Evolutionary conservation across 352 stramenopile genomes (phyloP), one percentile per base, ranked within the genome.

Genomic region (Globisporangium spinosum): DNA sequence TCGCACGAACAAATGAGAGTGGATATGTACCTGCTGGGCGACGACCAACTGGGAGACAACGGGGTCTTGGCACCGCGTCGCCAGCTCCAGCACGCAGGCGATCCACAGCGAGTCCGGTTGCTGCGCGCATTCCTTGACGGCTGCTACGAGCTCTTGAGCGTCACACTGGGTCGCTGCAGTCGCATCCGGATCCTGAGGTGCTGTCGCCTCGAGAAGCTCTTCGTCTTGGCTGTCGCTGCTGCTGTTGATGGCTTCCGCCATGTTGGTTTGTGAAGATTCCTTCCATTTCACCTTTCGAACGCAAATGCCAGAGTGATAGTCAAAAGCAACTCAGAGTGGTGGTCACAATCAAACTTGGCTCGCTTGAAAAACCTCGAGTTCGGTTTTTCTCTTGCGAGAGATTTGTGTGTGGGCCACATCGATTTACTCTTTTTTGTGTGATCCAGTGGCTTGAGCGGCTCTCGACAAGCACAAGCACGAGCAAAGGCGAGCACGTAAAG

Each of bases 71-170:
- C 65, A 66, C 2, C 65, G 27, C 58, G 47, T n/a, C 17, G 58
- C 47, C 22, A 70, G 40, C 40, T 66, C 65, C 58, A 38, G 58
- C 8, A 70, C 17, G 32, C 58, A 65, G 53, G 55, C 62, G 27
- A 25, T n/a, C 65, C 58, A 66, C 15, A 65, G 53, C 3, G 43
- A 34, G n/a, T 66, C 51, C 22, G 61, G 40, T 2, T 53, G 32
- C 23, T 29, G 57, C 12, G 35, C 6, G 17, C 32, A 23, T 38
- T 27, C 23, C 29, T 49, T 70, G 12, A 53, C n/a, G 3, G 27
- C 12, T 22, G 17, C 58, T 23, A 62, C 0, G 12, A 70, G 34
- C 23, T 61, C 22, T 9, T 38, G 43, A 0, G 56, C n/a, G 43
- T 54, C 64, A 27, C 38, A 51, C 61, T 66, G 59, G 1, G 15